Evolutionary conservation across 1,139 yeast species (phyloP), one percentile per base, ranked within the genome.

Genomic region (Yamadazyma triangularis): DNA sequence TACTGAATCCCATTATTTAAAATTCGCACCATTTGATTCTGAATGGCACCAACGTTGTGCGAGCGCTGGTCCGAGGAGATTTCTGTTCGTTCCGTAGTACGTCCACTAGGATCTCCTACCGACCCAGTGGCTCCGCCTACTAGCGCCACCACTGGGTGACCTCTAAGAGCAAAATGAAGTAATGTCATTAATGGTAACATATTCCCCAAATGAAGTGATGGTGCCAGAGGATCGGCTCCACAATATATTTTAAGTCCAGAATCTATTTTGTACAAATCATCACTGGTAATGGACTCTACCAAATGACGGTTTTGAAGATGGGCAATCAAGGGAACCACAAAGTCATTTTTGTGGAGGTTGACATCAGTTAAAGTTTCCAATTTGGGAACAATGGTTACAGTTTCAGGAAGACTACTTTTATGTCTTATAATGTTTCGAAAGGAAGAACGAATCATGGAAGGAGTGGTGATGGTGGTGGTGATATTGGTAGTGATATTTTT

Each of bases 41-140:
- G 69, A 31, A 91, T 86, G 12, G 62, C 58, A 1, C 43, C 43
- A 70, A 85, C 77, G 51, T 91, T 91, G n/a, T 56, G 56, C 23
- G 61, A 46, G 32, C 94, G 63, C 12, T 64, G 70, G 2, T 59
- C 51, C 2, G 63, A 64, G 10, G 65, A 78, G 61, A 89, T 67
- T 8, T 59, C 64, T 4, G 61, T 54, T 36, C 99, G 69, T 48
- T 87, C 97, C 0, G 88, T 75, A 1, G 70, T 60, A 45, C 96
- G 69, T 0, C 98, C 98, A 36, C 96, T 86, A 2, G 98, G 99
- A 54, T 91, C 99, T 4, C 99, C 99, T 2, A 91, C 95, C 11
- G 77, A 75, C 3, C 96, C 97, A 0, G 99, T 91, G 8, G 97
- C 98, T n/a, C 97, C 98, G 8, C 98, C 98, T 6, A 91, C 86